Evolutionary conservation across 2,329 filamentous ascomycete species (phyloP), one percentile per base, ranked within the genome.

Genomic region (Fusarium devonianum): DNA sequence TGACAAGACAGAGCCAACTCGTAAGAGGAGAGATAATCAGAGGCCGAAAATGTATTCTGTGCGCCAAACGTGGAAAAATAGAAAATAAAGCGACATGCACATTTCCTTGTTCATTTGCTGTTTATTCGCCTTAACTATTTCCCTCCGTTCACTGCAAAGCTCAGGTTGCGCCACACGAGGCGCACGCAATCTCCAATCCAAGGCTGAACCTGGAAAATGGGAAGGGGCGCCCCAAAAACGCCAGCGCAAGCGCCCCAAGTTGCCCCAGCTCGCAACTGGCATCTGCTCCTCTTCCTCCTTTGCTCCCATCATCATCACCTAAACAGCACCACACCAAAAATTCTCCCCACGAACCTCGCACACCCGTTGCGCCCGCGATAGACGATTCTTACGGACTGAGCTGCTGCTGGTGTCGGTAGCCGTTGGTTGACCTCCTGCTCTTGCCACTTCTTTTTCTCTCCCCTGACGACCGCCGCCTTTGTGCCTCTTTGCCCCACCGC

Each of bases 401-500:
- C 56, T 60, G 44, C 56, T 60, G 56, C 43, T 58, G 56, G 49
- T 40, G 49, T 44, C 56, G 48, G 56, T 56, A 57, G 56, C 56
- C 52, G 42, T 45, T 58, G 39, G 43, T 53, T 51, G 38, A 50
- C n/a, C n/a, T 37, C 37, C 28, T 35, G 23, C 48, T 36, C 36
- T 29, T 43, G 32, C 39, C 53, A 36, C 45, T 52, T 44, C 52
- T 49, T 55, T 49, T 56, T 53, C 37, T 33, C 40, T 53, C 52
- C 49, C 52, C 58, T 60, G 58, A 54, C 58, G 59, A 57, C 53
- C 56, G 62, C 58, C 54, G 47, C 39, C 53, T 65, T 66, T 62
- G 63, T 65, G 62, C 62, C 58, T 63, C 64, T 66, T 55, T 66
- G 57, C 63, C 63, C 62, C 60, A 66, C 63, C 57, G 59, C 63